Conservation (phyloP, 441 rosid genomes). For the Kokia cookei region DNA sequence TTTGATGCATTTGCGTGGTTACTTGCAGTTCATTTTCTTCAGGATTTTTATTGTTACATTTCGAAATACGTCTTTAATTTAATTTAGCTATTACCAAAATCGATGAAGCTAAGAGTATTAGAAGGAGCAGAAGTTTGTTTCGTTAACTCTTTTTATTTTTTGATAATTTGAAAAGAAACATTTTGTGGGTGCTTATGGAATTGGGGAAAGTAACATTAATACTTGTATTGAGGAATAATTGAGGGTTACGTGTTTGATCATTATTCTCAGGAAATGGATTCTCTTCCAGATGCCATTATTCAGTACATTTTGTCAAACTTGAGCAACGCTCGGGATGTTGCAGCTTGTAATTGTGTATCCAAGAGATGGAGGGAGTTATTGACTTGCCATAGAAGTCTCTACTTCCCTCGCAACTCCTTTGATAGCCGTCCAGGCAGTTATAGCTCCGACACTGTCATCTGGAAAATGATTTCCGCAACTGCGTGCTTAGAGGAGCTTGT, state of each 20-base stretch:
- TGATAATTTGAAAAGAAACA: too few species aligned
- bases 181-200: too few species aligned
- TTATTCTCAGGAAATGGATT: conserved; percentile 62
- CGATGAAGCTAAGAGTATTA: background rate
- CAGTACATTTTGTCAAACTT: conserved; percentile 64
- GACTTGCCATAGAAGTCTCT: conserved; percentile 55
- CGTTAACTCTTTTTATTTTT: too few species aligned
- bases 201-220: conserved; percentile 1
- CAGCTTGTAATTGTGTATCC: conserved; percentile 72
- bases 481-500: conserved; percentile 61
- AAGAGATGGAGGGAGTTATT: conserved; percentile 82
- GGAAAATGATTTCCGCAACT: conserved; percentile 48
- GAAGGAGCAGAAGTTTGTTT: too few species aligned
- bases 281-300: conserved; percentile 78
- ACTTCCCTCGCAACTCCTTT: conserved; percentile 71
- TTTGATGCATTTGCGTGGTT: background rate
- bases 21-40: too few species aligned
- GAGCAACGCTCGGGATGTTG: conserved; percentile 65
- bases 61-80: background rate
- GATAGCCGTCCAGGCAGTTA: conserved; percentile 39
- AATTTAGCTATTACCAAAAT: background rate
- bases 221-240: background rate
- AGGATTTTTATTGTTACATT: background rate
- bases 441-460: conserved; percentile 43
- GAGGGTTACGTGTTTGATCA: conserved; percentile 37